Conservation (phyloP, 768 basidiomycete genomes). For the Candolleomyces aberdarensis region DNA sequence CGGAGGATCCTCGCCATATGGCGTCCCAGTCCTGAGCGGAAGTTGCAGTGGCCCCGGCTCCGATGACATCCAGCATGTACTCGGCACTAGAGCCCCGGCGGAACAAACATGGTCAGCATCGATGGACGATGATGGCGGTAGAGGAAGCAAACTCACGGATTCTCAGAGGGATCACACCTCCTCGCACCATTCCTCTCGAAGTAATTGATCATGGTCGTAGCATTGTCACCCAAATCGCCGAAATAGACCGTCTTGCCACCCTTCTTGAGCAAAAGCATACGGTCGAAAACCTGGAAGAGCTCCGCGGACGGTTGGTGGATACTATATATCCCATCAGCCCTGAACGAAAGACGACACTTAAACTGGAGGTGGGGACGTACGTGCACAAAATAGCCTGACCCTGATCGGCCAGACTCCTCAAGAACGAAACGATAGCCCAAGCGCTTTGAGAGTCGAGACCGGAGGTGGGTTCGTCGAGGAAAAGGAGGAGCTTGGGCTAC, state of each 20-base stretch:
- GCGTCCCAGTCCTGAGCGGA: constrained; percentile 53
- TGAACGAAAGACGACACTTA: background rate
- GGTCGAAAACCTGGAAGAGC: constrained; percentile 74
- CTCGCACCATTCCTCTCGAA: constrained; percentile 71
- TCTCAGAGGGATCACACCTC: constrained; percentile 59
- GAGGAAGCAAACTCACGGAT: constrained; percentile 49
- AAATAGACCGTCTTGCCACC: constrained; percentile 81
- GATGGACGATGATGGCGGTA: background rate
- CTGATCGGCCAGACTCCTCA: constrained; percentile 70
- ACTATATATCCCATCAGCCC: constrained; percentile 16
- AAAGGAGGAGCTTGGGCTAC: constrained; percentile 75
- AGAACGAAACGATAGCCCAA: constrained; percentile 77
- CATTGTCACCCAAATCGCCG: constrained; percentile 64
- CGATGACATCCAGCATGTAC: constrained; percentile 70
- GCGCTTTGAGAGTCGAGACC: constrained; percentile 87
- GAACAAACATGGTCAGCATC: background rate
- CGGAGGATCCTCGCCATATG: constrained; percentile 54
- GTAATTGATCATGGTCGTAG: constrained; percentile 64
- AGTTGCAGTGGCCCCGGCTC: constrained; percentile 64
- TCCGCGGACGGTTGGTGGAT: constrained; percentile 72
- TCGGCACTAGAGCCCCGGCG: constrained; percentile 40
- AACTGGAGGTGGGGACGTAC: constrained; percentile 29
- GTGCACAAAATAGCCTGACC: constrained; percentile 92
- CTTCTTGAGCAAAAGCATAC: constrained; percentile 69
- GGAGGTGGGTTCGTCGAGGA: constrained; percentile 89